phyloP scores from a whole-genome alignment of 2,329 filamentous ascomycete species.

The Pseudodiploospora longispora region DNA sequence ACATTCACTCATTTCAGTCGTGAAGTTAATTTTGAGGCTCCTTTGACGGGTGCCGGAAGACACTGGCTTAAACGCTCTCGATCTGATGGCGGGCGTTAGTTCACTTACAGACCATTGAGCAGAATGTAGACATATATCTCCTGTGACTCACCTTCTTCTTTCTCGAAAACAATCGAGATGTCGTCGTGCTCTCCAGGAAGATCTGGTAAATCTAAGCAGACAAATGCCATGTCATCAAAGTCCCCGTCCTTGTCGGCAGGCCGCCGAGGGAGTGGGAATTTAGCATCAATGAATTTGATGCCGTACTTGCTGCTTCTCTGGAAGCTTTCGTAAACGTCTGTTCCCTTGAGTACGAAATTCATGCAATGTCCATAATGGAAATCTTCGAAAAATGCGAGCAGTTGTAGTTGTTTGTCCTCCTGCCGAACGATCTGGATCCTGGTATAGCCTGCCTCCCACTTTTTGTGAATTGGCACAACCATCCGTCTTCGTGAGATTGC shows the following conservation, averaged over 20 bases:
- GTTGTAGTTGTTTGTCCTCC: conserved; percentile 65
- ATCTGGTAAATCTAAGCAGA: conserved; percentile 80
- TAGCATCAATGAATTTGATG: conserved; percentile 78
- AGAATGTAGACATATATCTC: too few relatives aligned
- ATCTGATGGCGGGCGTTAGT: conserved; percentile 28
- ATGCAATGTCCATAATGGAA: conserved; percentile 82
- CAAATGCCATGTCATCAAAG: conserved; percentile 59
- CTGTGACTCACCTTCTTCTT: conserved; percentile 56
- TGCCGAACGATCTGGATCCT: conserved; percentile 68
- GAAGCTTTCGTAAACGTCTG: conserved; percentile 71
- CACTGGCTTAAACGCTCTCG: conserved; percentile 44
- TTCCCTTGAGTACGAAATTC: conserved; percentile 79
- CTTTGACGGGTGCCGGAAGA: conserved; percentile 51
- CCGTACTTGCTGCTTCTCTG: conserved; percentile 57
- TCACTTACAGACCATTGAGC: too few relatives aligned
- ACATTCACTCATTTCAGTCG: conserved; percentile 16
- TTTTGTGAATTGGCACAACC: conserved; percentile 90
- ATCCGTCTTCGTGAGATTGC: conserved; percentile 77
- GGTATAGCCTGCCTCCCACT: conserved; percentile 77
- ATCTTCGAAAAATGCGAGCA: conserved; percentile 81
- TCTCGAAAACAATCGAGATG: conserved; percentile 78
- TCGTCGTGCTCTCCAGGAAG: conserved; percentile 91
- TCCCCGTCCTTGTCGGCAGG: conserved; percentile 41
- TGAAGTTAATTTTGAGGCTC: conserved; percentile 26
- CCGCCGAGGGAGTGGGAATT: conserved; percentile 72